phyloP scores from a whole-genome alignment of 257 asterid species.

The Primulina huaijiensis region DNA sequence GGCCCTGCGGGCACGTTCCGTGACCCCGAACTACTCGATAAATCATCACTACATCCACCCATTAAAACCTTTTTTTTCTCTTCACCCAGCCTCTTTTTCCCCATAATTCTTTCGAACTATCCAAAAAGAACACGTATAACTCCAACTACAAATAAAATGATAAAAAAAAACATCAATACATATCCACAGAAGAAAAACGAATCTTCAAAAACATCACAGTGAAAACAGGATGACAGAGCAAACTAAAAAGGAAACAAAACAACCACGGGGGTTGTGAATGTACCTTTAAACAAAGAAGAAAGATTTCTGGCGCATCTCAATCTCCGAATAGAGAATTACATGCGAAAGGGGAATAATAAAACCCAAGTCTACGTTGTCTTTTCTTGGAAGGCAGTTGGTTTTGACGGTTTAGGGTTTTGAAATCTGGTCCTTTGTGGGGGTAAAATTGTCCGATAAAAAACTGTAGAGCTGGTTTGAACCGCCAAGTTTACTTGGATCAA shows the following conservation, averaged over 20 bases:
- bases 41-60: slow-evolving; percentile 42
- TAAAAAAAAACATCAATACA: neutral
- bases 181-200: neutral
- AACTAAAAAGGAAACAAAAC: too few relatives aligned
- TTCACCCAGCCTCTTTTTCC: slow-evolving; percentile 79
- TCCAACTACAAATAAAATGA: neutral
- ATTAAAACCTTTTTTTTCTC: slow-evolving; percentile 72
- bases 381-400: neutral
- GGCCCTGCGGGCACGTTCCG: slow-evolving; percentile 81
- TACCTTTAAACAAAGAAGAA: neutral
- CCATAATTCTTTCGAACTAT: slow-evolving; percentile 45
- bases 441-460: neutral
- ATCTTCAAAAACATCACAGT: neutral
- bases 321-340: neutral
- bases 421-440: neutral
- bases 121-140: slow-evolving; percentile 6
- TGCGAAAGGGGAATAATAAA: neutral
- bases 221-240: neutral
- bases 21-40: slow-evolving; percentile 45
- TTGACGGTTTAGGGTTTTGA: neutral
- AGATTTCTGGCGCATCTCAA: neutral
- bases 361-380: neutral
- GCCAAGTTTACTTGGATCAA: too few relatives aligned
- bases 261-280: too few relatives aligned
- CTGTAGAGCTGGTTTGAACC: too few relatives aligned